Base-by-base conservation (phyloP, 208 protist species). In the Tritrichomonas foetus region DNA sequence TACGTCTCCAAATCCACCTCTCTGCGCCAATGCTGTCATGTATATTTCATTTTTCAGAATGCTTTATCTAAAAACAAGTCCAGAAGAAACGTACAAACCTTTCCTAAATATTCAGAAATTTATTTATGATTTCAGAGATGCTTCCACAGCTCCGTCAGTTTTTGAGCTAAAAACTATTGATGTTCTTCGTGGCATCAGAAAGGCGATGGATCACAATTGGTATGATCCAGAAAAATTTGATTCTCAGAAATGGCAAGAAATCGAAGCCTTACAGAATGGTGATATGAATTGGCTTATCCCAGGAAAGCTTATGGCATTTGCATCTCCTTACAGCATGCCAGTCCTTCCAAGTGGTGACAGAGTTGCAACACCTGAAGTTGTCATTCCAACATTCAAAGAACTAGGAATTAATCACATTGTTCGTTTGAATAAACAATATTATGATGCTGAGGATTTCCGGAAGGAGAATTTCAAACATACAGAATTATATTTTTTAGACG, bases 281-380 rank as follows among this genome's bases (percentile, higher is more conserved):
- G 97, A 99, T 94, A 96, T 97, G 82, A 98, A 97, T 95, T 98
- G 97, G 97, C 97, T 99, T 93, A 96, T 99, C 5, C 98, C 98
- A 49, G 93, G 95, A 16, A 97, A 97, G 49, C 95, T 99, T 36
- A 41, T 99, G 5, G 98, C 98, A 41, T 98, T 99, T 94, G 96
- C 97, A 96, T 78, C 96, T 93, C 74, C 97, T 93, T 93, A 94
- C 41, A 82, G 74, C 16, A 61, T 61, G 53, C 5, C 5, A 61
- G 53, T 61, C 16, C 95, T 96, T 82, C 95, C 94, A 50, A 95
- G 96, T 93, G 96, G 96, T 16, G 96, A 97, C 93, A 66, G 80
- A 33, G 75, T 93, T 25, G 64, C 95, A 36, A 96, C 95, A 22
- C 96, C 96, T 22, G 94, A 95, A 55, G 94, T 96, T 93, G 96